Evolutionary conservation across 306 rosid genomes (phyloP), one percentile per base, ranked within the genome.

Genomic region (Parietaria judaica): DNA sequence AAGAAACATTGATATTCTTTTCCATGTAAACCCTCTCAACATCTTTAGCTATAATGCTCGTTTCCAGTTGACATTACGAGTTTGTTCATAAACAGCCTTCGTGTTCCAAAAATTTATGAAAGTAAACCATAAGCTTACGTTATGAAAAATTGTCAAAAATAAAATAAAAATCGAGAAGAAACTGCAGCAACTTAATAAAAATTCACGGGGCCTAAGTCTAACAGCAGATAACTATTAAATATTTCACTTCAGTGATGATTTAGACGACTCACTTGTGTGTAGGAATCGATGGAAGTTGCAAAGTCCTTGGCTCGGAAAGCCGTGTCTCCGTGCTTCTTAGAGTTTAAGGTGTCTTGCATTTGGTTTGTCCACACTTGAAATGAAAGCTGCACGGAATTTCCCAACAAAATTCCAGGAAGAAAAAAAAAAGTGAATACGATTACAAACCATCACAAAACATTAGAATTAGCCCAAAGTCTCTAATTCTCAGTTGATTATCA

Each of bases 331-430:
- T 80, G 87, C 81, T 81, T 88, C 86, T 92, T 92, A 64, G 83
- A 82, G 66, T 92, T 89, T 62, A 92, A 69, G 39, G 96, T 86
- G 58, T 86, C 99, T 70, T 88, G 99, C 96, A 92, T 92, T 78
- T 86, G 96, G 61, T 75, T 84, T 5, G 99, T 88, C 99, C 96
- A 92, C 76, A 92, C 52, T 70, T 92, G 99, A 76, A 92, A 92
- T 23, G 99, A 92, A 74, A 92, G 96, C 99, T 92, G 90, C 79
- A 72, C 66, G 45, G 70, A 72, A 34, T 36, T 61, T 52, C 56
- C 64, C 45, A 58, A 58, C 61, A 74, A 39, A 39, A 51, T 67
- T 36, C 11, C 4, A 34, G 51, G 39, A 37, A 10, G 51, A 11
- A 49, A 48, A 14, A 52, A 52, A 68, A 58, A 54, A 13, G 31